Evolutionary conservation across 2,329 filamentous ascomycete genomes (phyloP), one percentile per base, ranked within the genome.

Genomic region (Keithomyces neogunnii): DNA sequence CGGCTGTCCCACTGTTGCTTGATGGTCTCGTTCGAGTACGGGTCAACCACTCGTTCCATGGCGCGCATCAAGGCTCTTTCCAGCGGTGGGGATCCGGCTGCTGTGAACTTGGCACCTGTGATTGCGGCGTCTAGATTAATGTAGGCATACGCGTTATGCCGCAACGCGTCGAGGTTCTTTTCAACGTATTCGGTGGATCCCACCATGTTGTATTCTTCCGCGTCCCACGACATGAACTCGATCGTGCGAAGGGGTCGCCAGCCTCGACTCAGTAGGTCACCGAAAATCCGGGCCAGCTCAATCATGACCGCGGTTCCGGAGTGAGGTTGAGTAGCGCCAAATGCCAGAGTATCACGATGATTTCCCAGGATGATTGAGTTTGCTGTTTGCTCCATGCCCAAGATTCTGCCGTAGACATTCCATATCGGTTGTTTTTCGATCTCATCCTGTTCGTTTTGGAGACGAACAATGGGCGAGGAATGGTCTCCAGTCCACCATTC

Each of bases 181-280:
- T 99, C 93, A 45, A 99, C 93, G 62, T 87, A 92, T 66, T 99
- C 93, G 2, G 93, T 97, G 9, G 89, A 95, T 7, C 93, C 93
- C 52, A 96, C 88, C 45, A 93, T 73, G 67, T 96, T 96, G 72
- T 96, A 97, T 67, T 92, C 89, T 59, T 86, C 86, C 3, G 82
- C 93, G 66, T 99, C 93, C 93, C 93, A 99, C 35, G 89, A 96
- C 63, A 91, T 90, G 67, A 99, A 97, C 66, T 95, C 88, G 57
- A 99, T 95, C 3, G 89, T 95, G n/a, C 93, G 85, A 13, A 95
- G 75, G 1, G 93, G 93, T 30, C 88, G 80, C 93, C 93, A 99
- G 49, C 91, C 92, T 52, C 83, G 80, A 13, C 76, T 69, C 28
- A 84, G 75, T 13, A 97, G 78, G 56, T 89, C 82, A 40, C 90